phyloP scores from a whole-genome alignment of 176 grass and related monocot species.

The Oryza australiensis region DNA sequence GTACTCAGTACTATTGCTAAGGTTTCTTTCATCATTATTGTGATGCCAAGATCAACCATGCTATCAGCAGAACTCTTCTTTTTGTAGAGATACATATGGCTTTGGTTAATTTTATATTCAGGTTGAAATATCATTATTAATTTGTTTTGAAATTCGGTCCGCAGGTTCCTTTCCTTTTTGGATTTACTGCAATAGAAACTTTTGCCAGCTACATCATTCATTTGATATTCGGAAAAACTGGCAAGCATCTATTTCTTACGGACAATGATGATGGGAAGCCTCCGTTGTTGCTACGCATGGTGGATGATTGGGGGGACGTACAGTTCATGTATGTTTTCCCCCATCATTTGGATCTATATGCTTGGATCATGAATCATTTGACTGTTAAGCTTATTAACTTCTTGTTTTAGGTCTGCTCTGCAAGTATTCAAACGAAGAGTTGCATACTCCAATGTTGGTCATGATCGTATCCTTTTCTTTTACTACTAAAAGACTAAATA shows the following conservation, averaged over 20 bases:
- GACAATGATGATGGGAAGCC: constrained; percentile 81
- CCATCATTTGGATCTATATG: constrained; percentile 23
- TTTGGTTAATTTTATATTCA: not conserved
- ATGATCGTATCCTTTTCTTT: constrained; percentile 77
- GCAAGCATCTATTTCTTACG: constrained; percentile 90
- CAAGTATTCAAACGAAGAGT: constrained; percentile 84
- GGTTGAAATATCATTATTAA: not conserved
- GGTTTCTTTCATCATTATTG: not conserved
- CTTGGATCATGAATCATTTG: constrained; percentile 27
- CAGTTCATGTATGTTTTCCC: constrained; percentile 80
- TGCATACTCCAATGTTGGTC: constrained; percentile 81
- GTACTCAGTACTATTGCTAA: not conserved
- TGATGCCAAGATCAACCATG: not conserved
- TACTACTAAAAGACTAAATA: constrained; percentile 31
- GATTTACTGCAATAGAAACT: constrained; percentile 78
- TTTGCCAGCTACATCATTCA: constrained; percentile 84
- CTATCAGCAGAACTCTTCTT: not conserved
- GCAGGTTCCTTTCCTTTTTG: constrained; percentile 98
- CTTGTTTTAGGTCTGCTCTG: constrained; percentile 71
- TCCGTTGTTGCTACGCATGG: constrained; percentile 85
- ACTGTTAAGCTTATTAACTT: constrained; percentile 35
- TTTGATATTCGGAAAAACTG: constrained; percentile 94
- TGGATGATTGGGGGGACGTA: constrained; percentile 66
- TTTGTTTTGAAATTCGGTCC: constrained; percentile 16
- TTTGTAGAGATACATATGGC: not conserved